Conservation (phyloP, 805 yeast genomes). For the Clavispora fructus region DNA sequence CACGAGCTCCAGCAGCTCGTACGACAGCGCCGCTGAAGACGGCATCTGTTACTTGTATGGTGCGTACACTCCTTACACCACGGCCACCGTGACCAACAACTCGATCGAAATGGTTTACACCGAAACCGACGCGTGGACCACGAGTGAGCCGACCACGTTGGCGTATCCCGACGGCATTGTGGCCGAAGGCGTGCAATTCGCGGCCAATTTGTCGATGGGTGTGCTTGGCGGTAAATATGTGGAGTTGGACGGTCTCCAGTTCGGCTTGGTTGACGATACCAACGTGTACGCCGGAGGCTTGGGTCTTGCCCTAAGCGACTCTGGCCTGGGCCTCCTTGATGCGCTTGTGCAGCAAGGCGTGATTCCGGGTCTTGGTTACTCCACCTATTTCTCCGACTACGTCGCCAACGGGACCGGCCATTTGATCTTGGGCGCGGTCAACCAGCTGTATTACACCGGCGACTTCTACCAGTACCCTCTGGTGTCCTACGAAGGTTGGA, state of each 20-base stretch:
- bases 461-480: constrained; percentile 45
- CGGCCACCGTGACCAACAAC: constrained; percentile 9
- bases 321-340: constrained; percentile 25
- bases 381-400: constrained; percentile 24
- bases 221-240: constrained; percentile 9
- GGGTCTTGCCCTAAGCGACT: constrained; percentile 29
- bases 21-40: constrained; percentile 7
- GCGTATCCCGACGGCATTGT: constrained; percentile 24
- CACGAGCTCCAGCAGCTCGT: no score
- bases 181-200: constrained; percentile 24
- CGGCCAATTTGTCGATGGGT: constrained; percentile 20
- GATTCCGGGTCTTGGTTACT: constrained; percentile 29
- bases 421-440: constrained; percentile 57
- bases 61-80: constrained; percentile 11
- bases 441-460: constrained; percentile 41
- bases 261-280: constrained; percentile 21
- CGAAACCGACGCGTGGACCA: constrained; percentile 4
- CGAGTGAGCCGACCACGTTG: constrained; percentile 9
- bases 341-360: constrained; percentile 14
- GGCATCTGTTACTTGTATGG: constrained; percentile 28
- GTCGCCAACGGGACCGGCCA: constrained; percentile 17
- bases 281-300: constrained; percentile 26
- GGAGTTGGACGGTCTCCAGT: constrained; percentile 19
- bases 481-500: constrained; percentile 31
- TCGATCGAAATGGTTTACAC: constrained; percentile 8